Conservation (phyloP, 805 yeast genomes). For the Myxozyma sirexii region DNA sequence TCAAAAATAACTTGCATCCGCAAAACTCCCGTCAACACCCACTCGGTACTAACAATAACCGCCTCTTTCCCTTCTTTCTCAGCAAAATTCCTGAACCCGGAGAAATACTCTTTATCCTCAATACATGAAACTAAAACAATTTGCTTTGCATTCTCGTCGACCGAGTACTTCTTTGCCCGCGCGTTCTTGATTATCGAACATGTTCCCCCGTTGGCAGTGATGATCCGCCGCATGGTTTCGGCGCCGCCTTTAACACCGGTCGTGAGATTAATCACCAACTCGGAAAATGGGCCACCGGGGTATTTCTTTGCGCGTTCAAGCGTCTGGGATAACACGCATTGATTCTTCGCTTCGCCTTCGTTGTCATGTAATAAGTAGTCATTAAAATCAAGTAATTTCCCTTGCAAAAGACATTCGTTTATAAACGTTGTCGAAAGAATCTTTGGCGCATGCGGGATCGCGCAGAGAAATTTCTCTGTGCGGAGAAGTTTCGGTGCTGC, state of each 20-base stretch:
- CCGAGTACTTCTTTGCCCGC: conserved; percentile 28
- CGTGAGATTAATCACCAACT: conserved; percentile 57
- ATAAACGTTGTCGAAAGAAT: conserved; percentile 38
- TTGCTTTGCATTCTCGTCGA: conserved; percentile 1
- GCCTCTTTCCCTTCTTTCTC: conserved; percentile 12
- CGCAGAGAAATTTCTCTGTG: conserved; percentile 81
- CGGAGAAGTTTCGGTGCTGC: conserved; percentile 82
- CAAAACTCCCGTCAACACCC: conserved; percentile 36
- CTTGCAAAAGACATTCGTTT: conserved; percentile 25
- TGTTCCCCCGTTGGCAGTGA: conserved; percentile 61
- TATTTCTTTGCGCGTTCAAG: conserved; percentile 33
- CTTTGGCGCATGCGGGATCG: conserved; percentile 55
- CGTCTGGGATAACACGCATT: conserved; percentile 31
- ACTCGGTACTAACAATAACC: conserved; percentile 32
- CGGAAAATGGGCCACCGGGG: conserved; percentile 49
- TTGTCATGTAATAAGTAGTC: conserved; percentile 36
- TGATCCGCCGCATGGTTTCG: conserved; percentile 56
- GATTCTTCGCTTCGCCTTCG: conserved; percentile 42
- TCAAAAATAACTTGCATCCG: conserved; percentile 32
- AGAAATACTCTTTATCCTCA: conserved; percentile 30
- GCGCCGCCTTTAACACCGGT: conserved; percentile 63
- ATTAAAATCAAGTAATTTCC: conserved; percentile 30
- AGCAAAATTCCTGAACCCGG: conserved; percentile 16
- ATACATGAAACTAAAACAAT: conserved; percentile 31
- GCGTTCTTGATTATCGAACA: conserved; percentile 40